Conservation (phyloP, 2,329 filamentous ascomycete species). For the Cladosporium sp. region DNA sequence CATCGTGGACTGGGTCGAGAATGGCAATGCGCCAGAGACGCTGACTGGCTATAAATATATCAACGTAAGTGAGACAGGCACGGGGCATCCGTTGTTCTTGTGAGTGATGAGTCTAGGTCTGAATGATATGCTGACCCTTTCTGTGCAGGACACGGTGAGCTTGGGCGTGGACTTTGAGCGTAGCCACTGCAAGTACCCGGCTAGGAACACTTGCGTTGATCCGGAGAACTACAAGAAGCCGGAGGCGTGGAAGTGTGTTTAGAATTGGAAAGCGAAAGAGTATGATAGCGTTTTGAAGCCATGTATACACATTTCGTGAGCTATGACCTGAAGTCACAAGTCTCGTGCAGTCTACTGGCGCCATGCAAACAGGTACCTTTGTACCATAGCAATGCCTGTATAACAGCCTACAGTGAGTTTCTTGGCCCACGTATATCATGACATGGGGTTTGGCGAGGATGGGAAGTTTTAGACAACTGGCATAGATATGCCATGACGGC, state of each 20-base stretch:
- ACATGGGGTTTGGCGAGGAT: too few relatives aligned
- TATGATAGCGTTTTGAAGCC: background rate
- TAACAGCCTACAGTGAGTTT: too few relatives aligned
- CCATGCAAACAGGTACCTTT: background rate
- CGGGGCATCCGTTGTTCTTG: constrained; percentile 24
- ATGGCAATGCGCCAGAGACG: constrained; percentile 26
- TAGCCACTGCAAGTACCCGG: constrained; percentile 39
- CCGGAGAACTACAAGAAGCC: constrained; percentile 22
- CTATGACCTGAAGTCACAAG: background rate
- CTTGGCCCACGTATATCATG: too few relatives aligned
- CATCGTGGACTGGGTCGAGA: constrained; percentile 35
- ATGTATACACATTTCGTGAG: background rate
- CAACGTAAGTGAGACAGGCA: constrained; percentile 29
- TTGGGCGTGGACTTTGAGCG: constrained; percentile 42
- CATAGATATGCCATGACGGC: too few relatives aligned
- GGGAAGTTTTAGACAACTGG: too few relatives aligned
- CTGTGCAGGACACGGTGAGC: constrained; percentile 29
- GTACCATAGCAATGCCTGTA: background rate
- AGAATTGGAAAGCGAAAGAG: background rate
- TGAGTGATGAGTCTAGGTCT: background rate
- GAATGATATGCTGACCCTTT: background rate
- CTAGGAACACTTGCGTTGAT: constrained; percentile 25
- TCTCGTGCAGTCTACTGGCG: background rate
- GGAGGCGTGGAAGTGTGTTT: constrained; percentile 26
- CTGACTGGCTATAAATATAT: constrained; percentile 40